Conservation (phyloP, 805 yeast genomes). For the Clavispora asparagi region DNA sequence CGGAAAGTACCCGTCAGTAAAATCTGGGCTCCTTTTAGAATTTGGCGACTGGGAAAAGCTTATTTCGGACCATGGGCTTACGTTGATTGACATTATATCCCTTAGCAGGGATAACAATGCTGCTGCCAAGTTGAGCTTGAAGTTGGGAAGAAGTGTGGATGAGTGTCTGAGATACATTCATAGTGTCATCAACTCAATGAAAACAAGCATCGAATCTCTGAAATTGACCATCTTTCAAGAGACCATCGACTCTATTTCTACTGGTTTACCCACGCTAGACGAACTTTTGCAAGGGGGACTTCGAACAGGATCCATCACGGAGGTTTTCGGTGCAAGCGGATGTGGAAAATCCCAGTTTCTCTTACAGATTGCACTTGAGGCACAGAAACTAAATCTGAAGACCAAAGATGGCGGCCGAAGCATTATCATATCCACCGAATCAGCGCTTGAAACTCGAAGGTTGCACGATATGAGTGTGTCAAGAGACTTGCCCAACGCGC, state of each 20-base stretch:
- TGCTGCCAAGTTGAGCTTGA: slow-evolving; percentile 1
- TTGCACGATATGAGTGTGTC: slow-evolving; percentile 27
- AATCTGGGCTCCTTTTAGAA: neutral
- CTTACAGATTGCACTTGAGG: slow-evolving; percentile 57
- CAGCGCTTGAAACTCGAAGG: slow-evolving; percentile 62
- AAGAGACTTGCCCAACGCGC: slow-evolving; percentile 6
- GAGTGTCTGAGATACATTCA: neutral
- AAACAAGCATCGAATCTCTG: neutral
- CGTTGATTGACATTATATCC: slow-evolving; percentile 1
- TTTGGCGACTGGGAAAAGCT: neutral
- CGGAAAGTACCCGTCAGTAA: neutral
- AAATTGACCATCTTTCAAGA: neutral
- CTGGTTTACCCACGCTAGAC: slow-evolving; percentile 8
- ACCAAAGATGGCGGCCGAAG: slow-evolving; percentile 7
- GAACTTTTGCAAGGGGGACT: slow-evolving; percentile 9
- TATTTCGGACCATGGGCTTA: neutral
- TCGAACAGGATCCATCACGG: slow-evolving; percentile 38
- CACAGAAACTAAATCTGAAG: slow-evolving; percentile 31
- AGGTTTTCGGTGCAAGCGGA: slow-evolving; percentile 79
- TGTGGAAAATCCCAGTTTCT: slow-evolving; percentile 82
- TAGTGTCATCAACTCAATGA: neutral
- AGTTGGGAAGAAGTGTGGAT: neutral
- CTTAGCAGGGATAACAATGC: slow-evolving; percentile 4
- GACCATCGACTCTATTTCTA: slow-evolving; percentile 1
- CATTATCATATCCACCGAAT: slow-evolving; percentile 80